phyloP scores from a whole-genome alignment of 257 asterid species.

The Coffea eugenioides region DNA sequence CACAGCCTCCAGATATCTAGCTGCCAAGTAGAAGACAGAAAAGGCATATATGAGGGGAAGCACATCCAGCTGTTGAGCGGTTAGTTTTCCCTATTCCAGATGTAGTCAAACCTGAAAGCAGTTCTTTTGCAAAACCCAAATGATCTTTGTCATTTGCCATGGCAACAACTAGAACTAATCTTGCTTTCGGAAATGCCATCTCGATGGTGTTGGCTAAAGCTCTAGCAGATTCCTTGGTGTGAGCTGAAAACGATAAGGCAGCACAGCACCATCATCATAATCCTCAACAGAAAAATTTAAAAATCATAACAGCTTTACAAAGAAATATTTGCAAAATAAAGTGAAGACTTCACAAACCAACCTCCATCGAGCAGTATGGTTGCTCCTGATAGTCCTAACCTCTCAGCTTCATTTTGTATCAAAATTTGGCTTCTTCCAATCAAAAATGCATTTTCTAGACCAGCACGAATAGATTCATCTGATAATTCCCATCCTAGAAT shows the following conservation, averaged over 20 bases:
- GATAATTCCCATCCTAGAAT: conserved; percentile 74
- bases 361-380: conserved; percentile 90
- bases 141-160: conserved; percentile 98
- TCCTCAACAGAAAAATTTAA: neutral
- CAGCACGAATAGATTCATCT: conserved; percentile 63
- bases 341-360: conserved; percentile 26
- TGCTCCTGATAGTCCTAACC: conserved; percentile 63
- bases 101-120: conserved; percentile 62
- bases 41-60: neutral
- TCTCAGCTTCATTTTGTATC: conserved; percentile 59
- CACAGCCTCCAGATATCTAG: conserved; percentile 61
- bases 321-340: neutral
- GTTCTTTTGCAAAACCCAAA: conserved; percentile 68
- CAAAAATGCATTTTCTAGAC: conserved; percentile 67
- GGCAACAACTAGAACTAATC: conserved; percentile 73
- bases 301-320: neutral
- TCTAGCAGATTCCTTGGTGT: conserved; percentile 89
- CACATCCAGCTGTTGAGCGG: neutral
- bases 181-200: conserved; percentile 53
- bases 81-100: neutral
- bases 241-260: conserved; percentile 52
- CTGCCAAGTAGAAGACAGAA: conserved; percentile 29
- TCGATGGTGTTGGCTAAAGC: conserved; percentile 64
- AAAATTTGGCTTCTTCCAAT: conserved; percentile 83
- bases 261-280: neutral